Base-by-base conservation (phyloP, 1,284 basidiomycete genomes). In the Cerrena zonata region DNA sequence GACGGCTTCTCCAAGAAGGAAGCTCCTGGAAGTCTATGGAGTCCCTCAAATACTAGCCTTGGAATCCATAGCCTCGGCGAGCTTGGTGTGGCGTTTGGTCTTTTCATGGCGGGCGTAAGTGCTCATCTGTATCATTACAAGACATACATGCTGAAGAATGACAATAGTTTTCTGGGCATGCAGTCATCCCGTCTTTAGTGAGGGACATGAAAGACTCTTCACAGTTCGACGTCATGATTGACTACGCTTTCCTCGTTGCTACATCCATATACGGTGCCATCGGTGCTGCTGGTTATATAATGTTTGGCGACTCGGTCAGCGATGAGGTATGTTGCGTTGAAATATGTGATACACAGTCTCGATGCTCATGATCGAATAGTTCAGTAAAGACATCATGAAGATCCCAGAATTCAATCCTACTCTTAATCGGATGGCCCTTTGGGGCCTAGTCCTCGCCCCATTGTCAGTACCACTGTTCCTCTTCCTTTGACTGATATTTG, bases 71-170 rank as follows among this genome's bases (percentile, higher is more conserved):
- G 63, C 59, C 69, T 67, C 52, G 78, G 64, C 65, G 82, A 84
- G 54, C 66, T 97, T 11, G 86, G 87, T 1, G 61, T 90, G 27
- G 80, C 88, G 10, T 88, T 94, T 63, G 94, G 94, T 2, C 73
- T 98, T 50, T 86, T 97, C 64, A 93, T 98, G 86, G 91, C 91
- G n/a, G 94, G 94, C 19, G 89, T 91, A 64, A 63, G 83, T 67
- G 54, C 13, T 47, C 23, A 40, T 25, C 37, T 39, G 38, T 27
- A 37, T 12, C 52, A 13, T 7, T 5, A 2, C 11, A 30, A 15
- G 26, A 43, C 5, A 23, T 45, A n/a, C 36, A 18, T 23, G 45
- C n/a, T 39, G 39, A 40, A 7, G 18, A 40, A 15, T 37, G n/a
- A 5, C 24, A 24, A 22, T 58, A 91, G 78, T 95, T 97, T 61